Base-by-base conservation (phyloP, 2,329 filamentous ascomycete genomes). In the Penicillium corylophilum region DNA sequence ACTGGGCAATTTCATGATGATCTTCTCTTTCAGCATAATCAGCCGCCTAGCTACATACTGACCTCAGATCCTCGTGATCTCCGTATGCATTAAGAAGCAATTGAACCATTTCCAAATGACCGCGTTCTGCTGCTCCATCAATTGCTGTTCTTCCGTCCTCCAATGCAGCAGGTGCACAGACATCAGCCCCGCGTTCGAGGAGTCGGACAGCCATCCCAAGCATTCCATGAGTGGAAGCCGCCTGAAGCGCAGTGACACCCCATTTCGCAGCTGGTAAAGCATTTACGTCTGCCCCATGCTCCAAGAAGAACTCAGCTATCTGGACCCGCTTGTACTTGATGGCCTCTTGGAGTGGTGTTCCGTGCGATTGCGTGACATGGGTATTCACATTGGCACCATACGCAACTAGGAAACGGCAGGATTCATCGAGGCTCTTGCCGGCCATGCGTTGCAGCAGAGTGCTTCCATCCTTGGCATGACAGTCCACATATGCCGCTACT, bases 41-140 rank as follows among this genome's bases (percentile, higher is more conserved):
- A 44, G 62, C 61, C n/a, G 33, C 33, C 4, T 35, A 13, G 13
- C n/a, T 15, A 35, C 33, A 35, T 35, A 35, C 13, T 13, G 13
- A 13, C 33, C 33, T 13, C 10, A 35, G 33, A n/a, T 35, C 10
- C 13, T 35, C 33, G 13, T 35, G 33, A 12, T 35, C 33, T 35
- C 33, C 33, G 16, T 35, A 35, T 13, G 33, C 33, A 13, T n/a
- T 35, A 5, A 68, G 47, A 12, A 69, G 55, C 12, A 68, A 41
- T 28, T 68, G 57, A 13, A 68, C 28, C 56, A 67, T 63, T 33
- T 69, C 61, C 8, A 64, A n/a, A 35, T 56, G 55, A 4, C 61
- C 65, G 47, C 59, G 13, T n/a, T 60, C 59, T 7, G 67, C 65
- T 24, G 67, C 67, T 29, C 40, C 62, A 51, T 62, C 59, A 16